phyloP scores from a whole-genome alignment of 768 basidiomycete species.

The Kwoniella shandongensis region DNA sequence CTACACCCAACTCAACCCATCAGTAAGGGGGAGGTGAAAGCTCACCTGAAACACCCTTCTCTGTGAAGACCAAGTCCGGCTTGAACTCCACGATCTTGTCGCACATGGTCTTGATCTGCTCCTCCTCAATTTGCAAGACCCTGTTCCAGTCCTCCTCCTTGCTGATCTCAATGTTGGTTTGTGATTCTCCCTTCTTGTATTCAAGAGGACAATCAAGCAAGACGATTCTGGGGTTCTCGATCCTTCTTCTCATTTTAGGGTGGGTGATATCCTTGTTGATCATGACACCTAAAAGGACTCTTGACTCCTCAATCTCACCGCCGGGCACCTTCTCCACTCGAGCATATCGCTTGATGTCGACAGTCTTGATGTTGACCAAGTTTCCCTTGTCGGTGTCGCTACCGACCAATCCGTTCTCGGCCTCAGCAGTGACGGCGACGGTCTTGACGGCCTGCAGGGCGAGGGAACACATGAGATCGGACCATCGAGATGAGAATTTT shows the following conservation, averaged over 20 bases:
- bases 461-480: slow-evolving; percentile 93
- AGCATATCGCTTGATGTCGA: slow-evolving; percentile 97
- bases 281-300: slow-evolving; percentile 87
- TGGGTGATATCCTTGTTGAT: slow-evolving; percentile 99
- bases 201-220: slow-evolving; percentile 92
- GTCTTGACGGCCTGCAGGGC: slow-evolving; percentile 89
- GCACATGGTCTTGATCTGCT: slow-evolving; percentile 87
- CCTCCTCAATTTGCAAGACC: slow-evolving; percentile 92
- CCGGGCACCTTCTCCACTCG: slow-evolving; percentile 97
- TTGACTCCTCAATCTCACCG: slow-evolving; percentile 91
- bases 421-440: slow-evolving; percentile 69
- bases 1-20: not conserved
- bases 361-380: slow-evolving; percentile 64
- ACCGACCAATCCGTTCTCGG: slow-evolving; percentile 53
- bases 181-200: slow-evolving; percentile 98
- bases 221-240: slow-evolving; percentile 82
- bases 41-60: slow-evolving; percentile 95
- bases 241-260: slow-evolving; percentile 90
- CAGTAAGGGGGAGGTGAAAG: slow-evolving; percentile 16
- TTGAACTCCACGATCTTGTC: slow-evolving; percentile 85
- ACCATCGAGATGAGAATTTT: slow-evolving; percentile 95
- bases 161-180: slow-evolving; percentile 97
- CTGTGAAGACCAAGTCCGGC: slow-evolving; percentile 91
- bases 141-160: slow-evolving; percentile 91
- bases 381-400: slow-evolving; percentile 18